phyloP scores from a whole-genome alignment of 2,329 filamentous ascomycete genomes.

The Neonectria neomacrospora region DNA sequence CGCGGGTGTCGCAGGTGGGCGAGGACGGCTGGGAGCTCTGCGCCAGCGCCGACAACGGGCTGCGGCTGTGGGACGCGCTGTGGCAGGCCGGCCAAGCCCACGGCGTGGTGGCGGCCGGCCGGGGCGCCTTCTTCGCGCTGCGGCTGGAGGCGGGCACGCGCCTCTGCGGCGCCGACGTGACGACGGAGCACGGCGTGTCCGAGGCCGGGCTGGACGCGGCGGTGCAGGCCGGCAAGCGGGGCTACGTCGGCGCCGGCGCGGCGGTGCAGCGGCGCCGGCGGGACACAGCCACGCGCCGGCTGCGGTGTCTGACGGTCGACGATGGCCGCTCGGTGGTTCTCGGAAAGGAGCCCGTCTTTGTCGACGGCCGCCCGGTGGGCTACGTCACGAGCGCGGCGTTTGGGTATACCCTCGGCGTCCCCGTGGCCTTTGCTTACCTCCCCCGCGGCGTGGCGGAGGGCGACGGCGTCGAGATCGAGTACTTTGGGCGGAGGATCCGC shows the following conservation, averaged over 20 bases:
- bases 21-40: slow-evolving; percentile 73
- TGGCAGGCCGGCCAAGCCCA: slow-evolving; percentile 64
- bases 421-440: slow-evolving; percentile 69
- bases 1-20: slow-evolving; percentile 69
- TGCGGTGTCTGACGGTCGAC: slow-evolving; percentile 65
- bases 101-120: slow-evolving; percentile 68
- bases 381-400: slow-evolving; percentile 72
- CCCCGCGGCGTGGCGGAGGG: slow-evolving; percentile 60
- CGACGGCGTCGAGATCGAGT: slow-evolving; percentile 67
- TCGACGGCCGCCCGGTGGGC: slow-evolving; percentile 58
- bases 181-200: slow-evolving; percentile 68
- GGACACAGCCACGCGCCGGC: slow-evolving; percentile 47
- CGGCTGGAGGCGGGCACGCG: slow-evolving; percentile 70
- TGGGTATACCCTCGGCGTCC: slow-evolving; percentile 67
- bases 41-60: slow-evolving; percentile 67
- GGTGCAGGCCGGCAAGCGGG: slow-evolving; percentile 58
- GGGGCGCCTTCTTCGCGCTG: slow-evolving; percentile 67
- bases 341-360: slow-evolving; percentile 71
- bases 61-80: slow-evolving; percentile 67
- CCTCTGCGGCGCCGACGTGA: slow-evolving; percentile 68
- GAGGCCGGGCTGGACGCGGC: slow-evolving; percentile 66
- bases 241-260: slow-evolving; percentile 63
- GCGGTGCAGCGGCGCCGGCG: slow-evolving; percentile 57
- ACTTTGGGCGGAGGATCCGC: slow-evolving; percentile 65
- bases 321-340: slow-evolving; percentile 67